phyloP scores from a whole-genome alignment of 257 asterid genomes.

The Lithospermum erythrorhizon region DNA sequence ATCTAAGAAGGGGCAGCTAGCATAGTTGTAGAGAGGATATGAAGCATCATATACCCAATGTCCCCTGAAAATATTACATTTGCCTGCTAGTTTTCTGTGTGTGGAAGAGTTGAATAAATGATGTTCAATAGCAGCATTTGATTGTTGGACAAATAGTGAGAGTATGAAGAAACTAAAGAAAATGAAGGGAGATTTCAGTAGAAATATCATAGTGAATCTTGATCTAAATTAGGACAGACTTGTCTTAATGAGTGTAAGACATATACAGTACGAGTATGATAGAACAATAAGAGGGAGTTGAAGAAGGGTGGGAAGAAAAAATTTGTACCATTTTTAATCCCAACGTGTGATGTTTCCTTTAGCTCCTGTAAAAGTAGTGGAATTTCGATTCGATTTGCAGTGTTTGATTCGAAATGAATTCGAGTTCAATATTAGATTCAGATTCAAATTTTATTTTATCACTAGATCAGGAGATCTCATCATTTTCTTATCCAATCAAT shows the following conservation, averaged over 20 bases:
- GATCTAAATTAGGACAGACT: not conserved
- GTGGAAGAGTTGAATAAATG: slow-evolving; percentile 14
- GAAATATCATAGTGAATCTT: slow-evolving; percentile 24
- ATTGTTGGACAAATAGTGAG: slow-evolving; percentile 19
- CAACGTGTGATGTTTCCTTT: no score
- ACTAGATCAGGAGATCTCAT: no score
- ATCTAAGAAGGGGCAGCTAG: slow-evolving; percentile 72
- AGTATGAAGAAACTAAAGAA: slow-evolving; percentile 26
- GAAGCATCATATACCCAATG: slow-evolving; percentile 78
- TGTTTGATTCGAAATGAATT: no score
- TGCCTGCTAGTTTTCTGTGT: slow-evolving; percentile 22
- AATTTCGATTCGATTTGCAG: no score
- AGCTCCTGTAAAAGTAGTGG: no score
- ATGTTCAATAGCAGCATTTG: slow-evolving; percentile 17
- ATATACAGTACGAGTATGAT: not conserved
- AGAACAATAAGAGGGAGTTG: no score
- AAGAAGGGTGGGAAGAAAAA: no score
- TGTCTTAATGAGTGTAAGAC: not conserved
- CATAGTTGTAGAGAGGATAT: slow-evolving; percentile 68
- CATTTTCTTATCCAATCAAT: no score
- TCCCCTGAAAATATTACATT: slow-evolving; percentile 65
- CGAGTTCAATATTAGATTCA: no score
- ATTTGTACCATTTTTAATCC: no score
- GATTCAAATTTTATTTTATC: no score
- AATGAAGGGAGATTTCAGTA: slow-evolving; percentile 19